Evolutionary conservation across 2,329 filamentous ascomycete genomes (phyloP), one percentile per base, ranked within the genome.

Genomic region (Leptographium radiaticola): DNA sequence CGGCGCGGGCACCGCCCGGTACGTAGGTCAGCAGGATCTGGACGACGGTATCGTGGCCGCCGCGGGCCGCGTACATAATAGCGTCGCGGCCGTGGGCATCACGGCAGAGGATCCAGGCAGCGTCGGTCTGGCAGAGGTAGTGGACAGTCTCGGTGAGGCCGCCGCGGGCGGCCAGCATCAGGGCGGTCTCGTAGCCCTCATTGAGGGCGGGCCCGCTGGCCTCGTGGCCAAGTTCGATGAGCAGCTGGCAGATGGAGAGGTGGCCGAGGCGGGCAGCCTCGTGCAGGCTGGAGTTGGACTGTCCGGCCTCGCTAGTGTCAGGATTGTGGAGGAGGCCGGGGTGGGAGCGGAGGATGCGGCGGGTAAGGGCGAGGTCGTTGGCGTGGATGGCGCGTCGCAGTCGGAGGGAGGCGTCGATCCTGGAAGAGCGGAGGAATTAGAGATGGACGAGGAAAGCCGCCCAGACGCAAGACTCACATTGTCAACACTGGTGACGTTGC

Each of bases 241-340:
- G 80, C 53, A 83, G 76, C 60, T 79, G 75, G 65, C 80, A 84
- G 61, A 93, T 84, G 48, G 81, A 71, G 9, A 80, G 72, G 64
- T 84, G 79, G 52, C 88, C 89, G 54, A 89, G 74, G 9, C 79
- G 80, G 12, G 86, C 86, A 45, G 89, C 87, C 2, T 95, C 76
- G 67, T 95, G 89, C 42, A 95, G 76, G 59, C 82, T 89, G 2
- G 88, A 91, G 70, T 94, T 93, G 66, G 85, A 86, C 60, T 87
- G 82, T 50, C 78, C 80, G 10, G 68, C 63, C 57, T 82, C 75
- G 5, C 81, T 79, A 61, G 80, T 78, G 67, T 95, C 87, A 2
- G 89, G 87, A 64, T 95, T 95, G 63, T 84, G 83, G 33, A 95
- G 74, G 58, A 85, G 79, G 18, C 71, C 65, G 0, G 85, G 86